These are phyloP conservation scores for Penicillium subrubescens DNA, from an alignment of 495 filamentous ascomycete species.

Conservation along the genomic window DNA sequence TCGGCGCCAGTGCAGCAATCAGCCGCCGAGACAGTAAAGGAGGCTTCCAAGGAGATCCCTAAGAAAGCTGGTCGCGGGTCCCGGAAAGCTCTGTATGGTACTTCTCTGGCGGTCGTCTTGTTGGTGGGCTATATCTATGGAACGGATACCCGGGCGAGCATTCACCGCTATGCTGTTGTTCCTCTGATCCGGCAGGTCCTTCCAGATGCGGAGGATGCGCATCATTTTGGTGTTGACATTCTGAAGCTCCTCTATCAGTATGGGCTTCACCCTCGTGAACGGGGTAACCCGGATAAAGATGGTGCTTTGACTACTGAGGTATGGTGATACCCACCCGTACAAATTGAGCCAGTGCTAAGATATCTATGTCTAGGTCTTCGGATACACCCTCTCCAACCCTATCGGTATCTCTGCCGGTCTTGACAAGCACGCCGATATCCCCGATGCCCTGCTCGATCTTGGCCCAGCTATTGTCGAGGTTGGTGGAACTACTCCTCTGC, in stretches of 20 bases:
- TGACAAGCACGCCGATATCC: conserved; percentile 90
- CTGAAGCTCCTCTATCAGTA: conserved; percentile 59
- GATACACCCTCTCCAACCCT: conserved; percentile 75
- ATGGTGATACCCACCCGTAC: conserved; percentile 6
- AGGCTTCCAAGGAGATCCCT: conserved; percentile 35
- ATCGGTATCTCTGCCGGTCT: conserved; percentile 91
- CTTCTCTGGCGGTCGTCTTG: conserved; percentile 53
- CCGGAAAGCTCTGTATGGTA: conserved; percentile 55
- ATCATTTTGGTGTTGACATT: conserved; percentile 69
- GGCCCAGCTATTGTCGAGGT: conserved; percentile 87
- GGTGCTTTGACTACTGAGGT: conserved; percentile 56
- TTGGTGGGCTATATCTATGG: conserved; percentile 70
- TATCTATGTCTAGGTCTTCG: conserved; percentile 63
- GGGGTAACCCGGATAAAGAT: conserved; percentile 55
- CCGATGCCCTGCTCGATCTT: conserved; percentile 76
- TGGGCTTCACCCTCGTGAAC: conserved; percentile 72
- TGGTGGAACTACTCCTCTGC: conserved; percentile 81
- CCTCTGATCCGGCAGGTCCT: conserved; percentile 70
- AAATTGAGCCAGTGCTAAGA: conserved; percentile 9
- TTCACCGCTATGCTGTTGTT: conserved; percentile 81
- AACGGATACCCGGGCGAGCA: conserved; percentile 86
- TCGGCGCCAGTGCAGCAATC: conserved; percentile 22
- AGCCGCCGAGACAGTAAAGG: conserved; percentile 24
- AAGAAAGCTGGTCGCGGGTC: conserved; percentile 38
- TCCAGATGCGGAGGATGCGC: conserved; percentile 88